phyloP scores from a whole-genome alignment of 768 basidiomycete genomes.

The Clitopilus passeckerianus region DNA sequence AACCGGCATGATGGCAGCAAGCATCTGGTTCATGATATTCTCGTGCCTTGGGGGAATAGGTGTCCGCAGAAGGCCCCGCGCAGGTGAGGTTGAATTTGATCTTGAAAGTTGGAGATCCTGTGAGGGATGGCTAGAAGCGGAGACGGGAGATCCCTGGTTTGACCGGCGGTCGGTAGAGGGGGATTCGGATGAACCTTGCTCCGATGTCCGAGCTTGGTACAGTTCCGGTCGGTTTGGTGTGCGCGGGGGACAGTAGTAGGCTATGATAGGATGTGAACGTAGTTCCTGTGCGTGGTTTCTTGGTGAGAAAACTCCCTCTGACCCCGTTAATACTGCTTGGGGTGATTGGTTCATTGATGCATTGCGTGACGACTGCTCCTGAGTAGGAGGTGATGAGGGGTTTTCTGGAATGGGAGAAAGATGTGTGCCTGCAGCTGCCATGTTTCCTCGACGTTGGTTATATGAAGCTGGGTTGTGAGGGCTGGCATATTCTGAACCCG shows the following conservation, averaged over 20 bases:
- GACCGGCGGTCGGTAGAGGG: not conserved
- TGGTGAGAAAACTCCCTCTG: not conserved
- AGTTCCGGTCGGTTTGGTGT: not conserved
- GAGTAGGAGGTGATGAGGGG: not conserved
- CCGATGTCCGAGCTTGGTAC: not conserved
- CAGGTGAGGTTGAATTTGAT: not conserved
- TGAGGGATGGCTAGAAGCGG: not conserved
- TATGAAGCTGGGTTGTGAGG: not conserved
- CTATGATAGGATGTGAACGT: not conserved
- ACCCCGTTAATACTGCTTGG: not conserved
- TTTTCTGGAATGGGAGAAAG: not conserved
- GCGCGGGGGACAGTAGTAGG: not conserved
- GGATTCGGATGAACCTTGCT: not conserved
- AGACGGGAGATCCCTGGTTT: not conserved
- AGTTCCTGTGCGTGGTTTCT: not conserved
- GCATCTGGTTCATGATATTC: not conserved
- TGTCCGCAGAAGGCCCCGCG: not conserved
- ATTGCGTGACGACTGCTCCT: not conserved
- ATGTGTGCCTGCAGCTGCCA: not conserved
- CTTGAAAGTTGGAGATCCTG: not conserved
- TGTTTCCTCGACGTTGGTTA: not conserved
- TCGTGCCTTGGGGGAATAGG: not conserved
- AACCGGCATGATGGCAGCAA: not conserved
- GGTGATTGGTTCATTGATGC: not conserved
- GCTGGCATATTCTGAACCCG: not conserved